Conservation (phyloP, 257 asterid species). For the Leonotis leonurus region DNA sequence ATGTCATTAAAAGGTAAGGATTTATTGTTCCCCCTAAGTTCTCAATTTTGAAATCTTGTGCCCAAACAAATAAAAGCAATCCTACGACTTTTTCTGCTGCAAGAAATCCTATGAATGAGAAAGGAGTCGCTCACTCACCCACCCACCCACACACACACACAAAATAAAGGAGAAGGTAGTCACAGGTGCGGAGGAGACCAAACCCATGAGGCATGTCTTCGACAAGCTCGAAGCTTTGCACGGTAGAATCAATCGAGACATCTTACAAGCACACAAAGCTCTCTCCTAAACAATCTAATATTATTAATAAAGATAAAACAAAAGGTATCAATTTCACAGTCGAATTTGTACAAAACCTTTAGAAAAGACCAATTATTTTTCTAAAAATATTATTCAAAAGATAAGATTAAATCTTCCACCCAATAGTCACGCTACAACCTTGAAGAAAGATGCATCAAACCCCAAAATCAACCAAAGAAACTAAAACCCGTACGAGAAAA, state of each 20-base stretch:
- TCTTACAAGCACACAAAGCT: slow-evolving; percentile 35
- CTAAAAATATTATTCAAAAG: not conserved
- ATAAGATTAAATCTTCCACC: slow-evolving; percentile 11
- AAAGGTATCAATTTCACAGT: not conserved
- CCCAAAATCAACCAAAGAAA: not conserved
- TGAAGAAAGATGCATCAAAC: not conserved
- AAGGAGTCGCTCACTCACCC: too few relatives aligned
- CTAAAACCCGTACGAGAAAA: not conserved
- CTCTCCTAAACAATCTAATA: slow-evolving; percentile 29
- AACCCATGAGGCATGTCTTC: slow-evolving; percentile 76
- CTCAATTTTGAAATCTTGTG: not conserved
- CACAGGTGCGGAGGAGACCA: slow-evolving; percentile 74
- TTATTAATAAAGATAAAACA: not conserved
- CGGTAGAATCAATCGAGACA: slow-evolving; percentile 85
- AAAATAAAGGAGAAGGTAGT: slow-evolving; percentile 27
- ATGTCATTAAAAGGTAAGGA: not conserved
- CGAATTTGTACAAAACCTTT: not conserved
- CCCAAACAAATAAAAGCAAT: not conserved
- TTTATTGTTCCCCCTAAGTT: not conserved
- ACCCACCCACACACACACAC: not conserved
- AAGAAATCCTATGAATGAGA: not conserved
- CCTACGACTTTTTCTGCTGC: not conserved
- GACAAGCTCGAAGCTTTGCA: slow-evolving; percentile 71
- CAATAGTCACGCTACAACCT: slow-evolving; percentile 1
- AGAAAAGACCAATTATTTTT: not conserved